These are phyloP conservation scores for Sedum album DNA, from an alignment of 164 flowering plant genomes.

Conservation along the genomic window DNA sequence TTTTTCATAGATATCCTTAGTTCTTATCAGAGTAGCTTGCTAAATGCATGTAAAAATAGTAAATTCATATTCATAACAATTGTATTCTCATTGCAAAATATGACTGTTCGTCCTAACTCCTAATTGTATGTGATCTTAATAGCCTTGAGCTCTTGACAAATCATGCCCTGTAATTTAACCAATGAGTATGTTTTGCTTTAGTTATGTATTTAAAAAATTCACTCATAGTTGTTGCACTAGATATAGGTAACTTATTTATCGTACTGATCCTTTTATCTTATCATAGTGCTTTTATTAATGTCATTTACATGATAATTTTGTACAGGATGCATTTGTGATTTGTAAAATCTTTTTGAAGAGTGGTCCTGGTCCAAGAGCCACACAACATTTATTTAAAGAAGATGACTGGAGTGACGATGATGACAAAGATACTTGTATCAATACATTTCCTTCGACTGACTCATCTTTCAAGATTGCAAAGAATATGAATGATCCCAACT, in stretches of 20 bases:
- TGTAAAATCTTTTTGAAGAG: slow-evolving; percentile 61
- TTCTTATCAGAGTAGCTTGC: background rate
- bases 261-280: background rate
- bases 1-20: background rate
- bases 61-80: background rate
- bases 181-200: background rate
- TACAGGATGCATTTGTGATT: slow-evolving; percentile 67
- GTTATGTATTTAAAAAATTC: background rate
- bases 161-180: background rate
- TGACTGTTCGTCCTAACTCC: background rate
- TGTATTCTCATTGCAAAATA: background rate
- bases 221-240: background rate
- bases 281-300: background rate
- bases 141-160: background rate
- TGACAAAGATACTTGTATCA: slow-evolving; percentile 13
- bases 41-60: background rate
- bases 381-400: slow-evolving; percentile 73
- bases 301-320: background rate
- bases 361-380: slow-evolving; percentile 79
- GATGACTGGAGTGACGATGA: slow-evolving; percentile 69
- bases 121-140: background rate
- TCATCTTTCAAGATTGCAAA: background rate
- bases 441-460: slow-evolving; percentile 8
- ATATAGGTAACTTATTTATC: background rate
- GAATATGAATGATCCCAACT: slow-evolving; percentile 3